Evolutionary conservation across 2,329 filamentous ascomycete genomes (phyloP).

Genomic region (Tolypocladium endophyticum): DNA sequence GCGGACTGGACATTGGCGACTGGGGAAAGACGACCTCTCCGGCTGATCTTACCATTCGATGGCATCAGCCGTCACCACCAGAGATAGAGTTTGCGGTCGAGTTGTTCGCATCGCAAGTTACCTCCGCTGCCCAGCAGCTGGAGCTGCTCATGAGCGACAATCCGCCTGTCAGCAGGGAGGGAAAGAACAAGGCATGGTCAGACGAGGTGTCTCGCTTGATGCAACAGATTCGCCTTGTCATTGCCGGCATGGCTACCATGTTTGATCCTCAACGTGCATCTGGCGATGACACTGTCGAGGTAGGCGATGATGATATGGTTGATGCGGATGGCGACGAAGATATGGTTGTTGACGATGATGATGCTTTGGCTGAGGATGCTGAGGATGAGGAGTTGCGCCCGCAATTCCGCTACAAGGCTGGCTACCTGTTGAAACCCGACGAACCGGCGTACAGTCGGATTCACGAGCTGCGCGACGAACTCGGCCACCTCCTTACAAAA

Average conservation of each 20-base stretch:
- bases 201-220: conserved; percentile 90
- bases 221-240: conserved; percentile 75
- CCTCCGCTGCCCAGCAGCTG: conserved; percentile 64
- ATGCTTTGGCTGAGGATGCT: conserved; percentile 51
- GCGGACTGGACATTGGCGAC: conserved; percentile 64
- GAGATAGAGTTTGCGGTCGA: conserved; percentile 86
- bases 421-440: conserved; percentile 58
- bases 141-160: conserved; percentile 70
- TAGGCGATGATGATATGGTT: conserved; percentile 37
- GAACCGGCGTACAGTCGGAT: conserved; percentile 59
- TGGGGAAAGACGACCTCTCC: conserved; percentile 78
- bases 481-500: conserved; percentile 70
- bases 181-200: conserved; percentile 97
- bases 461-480: conserved; percentile 68
- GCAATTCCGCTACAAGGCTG: conserved; percentile 79
- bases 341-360: conserved; percentile 32
- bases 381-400: conserved; percentile 77
- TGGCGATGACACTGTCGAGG: conserved; percentile 31
- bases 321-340: conserved; percentile 44
- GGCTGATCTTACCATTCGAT: conserved; percentile 69
- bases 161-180: conserved; percentile 76
- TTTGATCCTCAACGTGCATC: conserved; percentile 74
- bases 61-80: conserved; percentile 73
- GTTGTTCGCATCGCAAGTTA: conserved; percentile 76
- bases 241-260: conserved; percentile 80